Evolutionary conservation across 441 rosid genomes (phyloP), one percentile per base, ranked within the genome.

Genomic region (Populus hybrid): DNA sequence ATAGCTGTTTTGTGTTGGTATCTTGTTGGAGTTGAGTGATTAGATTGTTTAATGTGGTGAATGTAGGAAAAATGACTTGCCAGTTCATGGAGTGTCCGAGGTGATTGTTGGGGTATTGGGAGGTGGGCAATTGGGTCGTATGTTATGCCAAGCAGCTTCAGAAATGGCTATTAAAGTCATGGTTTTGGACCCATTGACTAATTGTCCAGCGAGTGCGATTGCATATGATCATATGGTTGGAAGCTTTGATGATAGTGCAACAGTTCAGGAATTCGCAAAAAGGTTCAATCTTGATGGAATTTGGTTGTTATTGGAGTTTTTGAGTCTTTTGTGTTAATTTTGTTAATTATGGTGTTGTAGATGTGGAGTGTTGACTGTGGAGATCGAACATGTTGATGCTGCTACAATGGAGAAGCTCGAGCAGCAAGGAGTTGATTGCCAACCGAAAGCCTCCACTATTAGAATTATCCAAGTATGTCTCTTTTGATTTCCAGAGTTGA

Each of bases 71-170:
- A 90, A 85, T 73, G 86, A 83, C 56, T 80, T 76, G 33, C 75
- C 82, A n/a, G 90, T 83, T 74, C 92, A 86, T 84, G 95, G 97
- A 75, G 36, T 89, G 45, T 86, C 94, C 2, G 95, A 92, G 81
- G 82, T 64, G 72, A 78, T 91, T 65, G 95, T 96, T 68, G 99
- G 99, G 36, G 98, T 96, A 23, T 82, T 96, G 7, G 99, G 99
- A 42, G 99, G 99, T 76, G 99, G 98, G 40, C 98, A 96, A 76
- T 79, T 96, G 78, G 98, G 98, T 72, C 98, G 98, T 73, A 96
- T 94, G 99, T 85, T 96, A 50, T 96, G 98, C 83, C 98, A 96
- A 80, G 98, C 94, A 16, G 98, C 97, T 85, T 94, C 98, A 4
- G 79, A 92, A 69, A 86, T 96, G 98, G 98, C 91, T 69, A 88